These are phyloP conservation scores for Dendrobium huoshanense DNA, from an alignment of 106 monocot species.

Conservation along the genomic window DNA sequence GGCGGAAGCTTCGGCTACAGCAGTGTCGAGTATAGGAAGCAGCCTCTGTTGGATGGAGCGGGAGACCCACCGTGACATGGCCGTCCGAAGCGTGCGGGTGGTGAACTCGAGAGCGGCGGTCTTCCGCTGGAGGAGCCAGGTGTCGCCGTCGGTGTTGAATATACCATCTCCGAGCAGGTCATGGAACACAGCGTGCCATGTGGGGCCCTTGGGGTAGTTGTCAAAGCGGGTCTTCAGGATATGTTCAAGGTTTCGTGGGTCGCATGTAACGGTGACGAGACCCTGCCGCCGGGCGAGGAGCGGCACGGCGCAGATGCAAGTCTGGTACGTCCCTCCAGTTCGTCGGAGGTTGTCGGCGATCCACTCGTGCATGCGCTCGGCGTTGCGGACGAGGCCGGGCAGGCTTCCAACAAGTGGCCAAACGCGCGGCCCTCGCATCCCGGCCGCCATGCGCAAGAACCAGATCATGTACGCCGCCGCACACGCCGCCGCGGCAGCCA, in stretches of 20 bases:
- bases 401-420: constrained; percentile 90
- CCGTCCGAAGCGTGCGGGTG: constrained; percentile 73
- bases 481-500: constrained; percentile 5
- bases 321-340: constrained; percentile 81
- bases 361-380: constrained; percentile 83
- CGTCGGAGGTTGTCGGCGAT: constrained; percentile 65
- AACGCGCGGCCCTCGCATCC: constrained; percentile 49
- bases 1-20: neutral
- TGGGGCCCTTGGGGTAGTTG: constrained; percentile 95
- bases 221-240: constrained; percentile 68
- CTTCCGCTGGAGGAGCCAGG: constrained; percentile 83
- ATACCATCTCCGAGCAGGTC: constrained; percentile 92
- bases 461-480: constrained; percentile 50
- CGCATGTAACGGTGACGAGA: constrained; percentile 75
- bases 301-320: constrained; percentile 76
- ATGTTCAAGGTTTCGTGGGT: constrained; percentile 84
- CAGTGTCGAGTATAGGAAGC: constrained; percentile 42
- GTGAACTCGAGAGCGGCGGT: constrained; percentile 96
- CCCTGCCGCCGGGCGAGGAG: constrained; percentile 57
- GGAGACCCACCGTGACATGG: constrained; percentile 79
- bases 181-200: constrained; percentile 70
- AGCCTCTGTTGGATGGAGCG: constrained; percentile 51
- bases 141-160: constrained; percentile 89
- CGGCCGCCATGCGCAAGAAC: constrained; percentile 43
- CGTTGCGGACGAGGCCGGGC: constrained; percentile 64